Conservation (phyloP, 1,284 basidiomycete genomes). For the Ganoderma multipileum region DNA sequence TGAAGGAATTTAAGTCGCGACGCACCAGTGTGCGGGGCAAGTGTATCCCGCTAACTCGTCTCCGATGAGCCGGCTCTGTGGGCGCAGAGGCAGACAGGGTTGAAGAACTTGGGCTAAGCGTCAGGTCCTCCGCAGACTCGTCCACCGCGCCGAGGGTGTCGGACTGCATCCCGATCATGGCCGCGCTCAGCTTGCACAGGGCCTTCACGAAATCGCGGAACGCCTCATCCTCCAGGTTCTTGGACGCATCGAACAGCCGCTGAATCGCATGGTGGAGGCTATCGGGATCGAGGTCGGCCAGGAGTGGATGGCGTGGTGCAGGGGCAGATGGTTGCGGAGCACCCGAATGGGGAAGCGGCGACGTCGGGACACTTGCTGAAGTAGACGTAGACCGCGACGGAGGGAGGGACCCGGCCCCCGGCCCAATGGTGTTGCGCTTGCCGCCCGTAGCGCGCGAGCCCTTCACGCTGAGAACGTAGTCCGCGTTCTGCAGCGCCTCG, state of each 20-base stretch:
- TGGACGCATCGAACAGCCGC: constrained; percentile 83
- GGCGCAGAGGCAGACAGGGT: constrained; percentile 46
- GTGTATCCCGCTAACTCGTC: constrained; percentile 86
- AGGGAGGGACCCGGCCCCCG: constrained; percentile 40
- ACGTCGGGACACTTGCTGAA: constrained; percentile 15
- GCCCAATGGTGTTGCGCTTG: constrained; percentile 47
- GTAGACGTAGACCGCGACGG: constrained; percentile 36
- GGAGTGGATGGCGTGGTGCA: constrained; percentile 57
- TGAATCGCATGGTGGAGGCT: constrained; percentile 77
- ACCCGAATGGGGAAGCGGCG: constrained; percentile 13
- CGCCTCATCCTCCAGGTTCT: constrained; percentile 82
- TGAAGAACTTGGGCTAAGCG: constrained; percentile 39
- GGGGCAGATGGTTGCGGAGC: constrained; percentile 15
- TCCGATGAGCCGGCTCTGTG: constrained; percentile 58
- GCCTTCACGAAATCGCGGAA: constrained; percentile 86
- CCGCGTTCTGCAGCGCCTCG: constrained; percentile 91
- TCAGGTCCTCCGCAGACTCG: constrained; percentile 51
- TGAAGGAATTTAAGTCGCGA: constrained; percentile 17
- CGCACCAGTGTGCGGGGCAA: constrained; percentile 77
- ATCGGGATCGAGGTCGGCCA: constrained; percentile 81
- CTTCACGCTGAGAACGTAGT: constrained; percentile 82
- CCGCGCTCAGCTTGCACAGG: constrained; percentile 84
- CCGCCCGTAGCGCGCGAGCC: constrained; percentile 42
- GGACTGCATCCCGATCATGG: constrained; percentile 89
- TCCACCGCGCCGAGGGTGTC: constrained; percentile 44